phyloP scores from a whole-genome alignment of 768 basidiomycete species.

The Lyophyllum atratum region DNA sequence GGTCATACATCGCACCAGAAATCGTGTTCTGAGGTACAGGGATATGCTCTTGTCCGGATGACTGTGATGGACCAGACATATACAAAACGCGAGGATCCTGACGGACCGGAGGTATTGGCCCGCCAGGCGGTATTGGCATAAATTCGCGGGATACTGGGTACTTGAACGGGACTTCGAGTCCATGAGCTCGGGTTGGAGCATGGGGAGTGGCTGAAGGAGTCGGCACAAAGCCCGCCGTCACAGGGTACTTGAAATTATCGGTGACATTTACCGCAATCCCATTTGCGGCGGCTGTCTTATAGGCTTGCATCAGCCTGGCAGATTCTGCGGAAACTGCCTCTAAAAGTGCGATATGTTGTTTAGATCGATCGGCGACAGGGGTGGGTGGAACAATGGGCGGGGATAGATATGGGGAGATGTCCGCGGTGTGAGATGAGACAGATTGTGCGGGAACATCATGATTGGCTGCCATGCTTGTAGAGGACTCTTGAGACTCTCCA shows the following conservation, averaged over 20 bases:
- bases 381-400: conserved; percentile 52
- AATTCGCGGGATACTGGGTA: conserved; percentile 10
- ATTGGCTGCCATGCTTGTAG: neutral
- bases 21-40: neutral
- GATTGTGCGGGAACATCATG: neutral
- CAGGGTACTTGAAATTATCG: conserved; percentile 11
- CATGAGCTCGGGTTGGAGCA: neutral
- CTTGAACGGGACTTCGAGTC: conserved; percentile 8
- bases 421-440: conserved; percentile 34
- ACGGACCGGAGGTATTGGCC: conserved; percentile 10
- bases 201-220: neutral
- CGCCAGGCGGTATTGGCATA: conserved; percentile 30
- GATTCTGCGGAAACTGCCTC: conserved; percentile 78
- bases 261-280: conserved; percentile 10
- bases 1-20: conserved; percentile 20
- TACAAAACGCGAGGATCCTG: conserved; percentile 32
- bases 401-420: conserved; percentile 71
- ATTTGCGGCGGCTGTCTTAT: conserved; percentile 11
- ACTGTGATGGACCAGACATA: conserved; percentile 26
- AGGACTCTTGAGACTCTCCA: neutral
- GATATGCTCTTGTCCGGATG: neutral
- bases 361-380: conserved; percentile 62
- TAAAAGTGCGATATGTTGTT: conserved; percentile 71
- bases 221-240: neutral
- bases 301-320: conserved; percentile 52